Evolutionary conservation across 2,329 filamentous ascomycete species (phyloP).

Genomic region (Microdochium trichocladiopsis): DNA sequence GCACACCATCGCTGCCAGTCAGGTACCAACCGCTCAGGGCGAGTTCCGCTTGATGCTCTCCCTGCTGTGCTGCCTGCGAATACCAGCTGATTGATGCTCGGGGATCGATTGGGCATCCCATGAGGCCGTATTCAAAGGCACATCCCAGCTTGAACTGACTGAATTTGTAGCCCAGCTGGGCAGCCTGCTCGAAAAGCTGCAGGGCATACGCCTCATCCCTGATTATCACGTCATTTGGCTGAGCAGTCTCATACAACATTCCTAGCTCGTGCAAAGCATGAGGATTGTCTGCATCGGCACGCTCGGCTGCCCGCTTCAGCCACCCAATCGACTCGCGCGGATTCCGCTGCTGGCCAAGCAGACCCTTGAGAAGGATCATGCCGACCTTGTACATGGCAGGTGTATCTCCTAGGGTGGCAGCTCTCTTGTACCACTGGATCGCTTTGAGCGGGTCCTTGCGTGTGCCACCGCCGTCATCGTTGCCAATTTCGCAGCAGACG

Average conservation of each 20-base stretch:
- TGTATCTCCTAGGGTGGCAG: constrained; percentile 81
- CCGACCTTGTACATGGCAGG: constrained; percentile 98
- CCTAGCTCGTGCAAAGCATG: constrained; percentile 90
- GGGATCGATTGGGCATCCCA: constrained; percentile 78
- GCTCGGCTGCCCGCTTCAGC: constrained; percentile 88
- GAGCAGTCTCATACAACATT: constrained; percentile 56
- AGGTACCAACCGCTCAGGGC: constrained; percentile 89
- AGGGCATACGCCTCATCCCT: constrained; percentile 76
- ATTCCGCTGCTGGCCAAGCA: constrained; percentile 81
- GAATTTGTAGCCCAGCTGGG: constrained; percentile 88
- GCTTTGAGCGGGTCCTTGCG: constrained; percentile 87
- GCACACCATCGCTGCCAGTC: constrained; percentile 79
- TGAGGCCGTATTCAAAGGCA: constrained; percentile 80
- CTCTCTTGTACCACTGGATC: constrained; percentile 96
- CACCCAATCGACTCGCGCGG: constrained; percentile 81
- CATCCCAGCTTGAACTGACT: constrained; percentile 86
- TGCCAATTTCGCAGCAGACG: constrained; percentile 93
- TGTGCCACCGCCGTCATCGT: constrained; percentile 90
- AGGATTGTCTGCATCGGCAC: constrained; percentile 82
- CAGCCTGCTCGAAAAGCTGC: constrained; percentile 78
- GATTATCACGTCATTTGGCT: constrained; percentile 64
- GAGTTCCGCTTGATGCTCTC: constrained; percentile 88
- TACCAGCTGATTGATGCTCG: constrained; percentile 91
- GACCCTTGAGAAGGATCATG: constrained; percentile 88
- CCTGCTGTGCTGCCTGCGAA: constrained; percentile 80